Evolutionary conservation across 192 early-diverging fungal genomes (phyloP).

Genomic region (Linnemannia elongata): DNA sequence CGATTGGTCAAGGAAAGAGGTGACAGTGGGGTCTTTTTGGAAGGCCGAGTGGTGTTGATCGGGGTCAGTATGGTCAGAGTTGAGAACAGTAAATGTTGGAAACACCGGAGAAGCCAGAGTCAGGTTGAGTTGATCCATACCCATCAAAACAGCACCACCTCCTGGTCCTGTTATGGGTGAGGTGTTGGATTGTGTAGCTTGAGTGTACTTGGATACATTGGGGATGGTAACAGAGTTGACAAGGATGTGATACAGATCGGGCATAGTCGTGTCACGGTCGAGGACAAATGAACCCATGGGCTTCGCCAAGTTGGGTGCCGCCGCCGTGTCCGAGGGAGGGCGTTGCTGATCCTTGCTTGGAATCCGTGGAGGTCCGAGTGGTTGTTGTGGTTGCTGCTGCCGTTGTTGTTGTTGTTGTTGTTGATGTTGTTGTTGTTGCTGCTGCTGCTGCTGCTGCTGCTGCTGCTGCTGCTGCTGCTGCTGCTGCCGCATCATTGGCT

Average conservation of each 20-base stretch:
- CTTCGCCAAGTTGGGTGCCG: not conserved
- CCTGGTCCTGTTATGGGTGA: not conserved
- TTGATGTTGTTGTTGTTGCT: too few relatives aligned
- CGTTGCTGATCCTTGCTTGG: not conserved
- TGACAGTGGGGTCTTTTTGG: constrained; percentile 27
- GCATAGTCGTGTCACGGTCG: constrained; percentile 41
- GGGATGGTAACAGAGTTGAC: constrained; percentile 47
- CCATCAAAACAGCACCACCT: constrained; percentile 11
- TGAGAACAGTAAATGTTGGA: constrained; percentile 29
- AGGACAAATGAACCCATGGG: not conserved
- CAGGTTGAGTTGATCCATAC: constrained; percentile 37
- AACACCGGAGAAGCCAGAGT: constrained; percentile 18
- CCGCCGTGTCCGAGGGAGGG: not conserved
- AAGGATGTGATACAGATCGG: constrained; percentile 43
- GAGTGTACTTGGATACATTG: constrained; percentile 31
- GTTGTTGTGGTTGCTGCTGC: not conserved
- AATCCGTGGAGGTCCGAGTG: not conserved
- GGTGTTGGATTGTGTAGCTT: not conserved
- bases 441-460: too few relatives aligned
- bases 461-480: not conserved
- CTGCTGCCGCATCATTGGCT: not conserved
- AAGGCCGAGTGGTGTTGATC: constrained; percentile 41
- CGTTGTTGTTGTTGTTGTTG: not conserved
- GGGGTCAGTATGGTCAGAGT: constrained; percentile 22
- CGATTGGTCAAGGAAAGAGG: constrained; percentile 29